phyloP scores from a whole-genome alignment of 768 basidiomycete species.

The Pleurotus salmoneostramineus region DNA sequence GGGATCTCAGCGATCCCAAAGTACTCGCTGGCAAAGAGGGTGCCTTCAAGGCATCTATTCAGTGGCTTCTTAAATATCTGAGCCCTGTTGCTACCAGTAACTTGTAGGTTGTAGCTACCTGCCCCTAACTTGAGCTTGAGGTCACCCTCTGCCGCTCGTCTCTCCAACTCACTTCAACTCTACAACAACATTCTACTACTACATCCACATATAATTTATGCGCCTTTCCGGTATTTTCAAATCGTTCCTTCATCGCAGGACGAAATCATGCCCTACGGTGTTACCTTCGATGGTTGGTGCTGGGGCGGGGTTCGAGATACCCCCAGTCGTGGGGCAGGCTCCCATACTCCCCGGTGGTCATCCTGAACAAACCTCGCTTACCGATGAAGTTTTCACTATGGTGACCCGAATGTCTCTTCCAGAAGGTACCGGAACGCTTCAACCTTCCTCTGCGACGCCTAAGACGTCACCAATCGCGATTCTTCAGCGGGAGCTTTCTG shows the following conservation, averaged over 20 bases:
- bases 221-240: constrained; percentile 7
- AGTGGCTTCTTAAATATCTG: constrained; percentile 44
- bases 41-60: constrained; percentile 52
- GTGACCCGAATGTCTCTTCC: not conserved
- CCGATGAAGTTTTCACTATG: not conserved
- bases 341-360: not conserved
- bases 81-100: not conserved
- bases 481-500: constrained; percentile 24
- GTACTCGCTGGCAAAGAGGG: constrained; percentile 64
- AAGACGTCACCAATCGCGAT: constrained; percentile 12
- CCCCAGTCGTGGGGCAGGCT: not conserved
- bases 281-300: constrained; percentile 13
- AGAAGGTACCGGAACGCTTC: not conserved
- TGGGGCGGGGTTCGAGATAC: not conserved
- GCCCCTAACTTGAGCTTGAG: not conserved
- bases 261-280: constrained; percentile 42
- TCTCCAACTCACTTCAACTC: not conserved
- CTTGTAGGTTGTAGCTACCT: not conserved
- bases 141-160: too few relatives aligned
- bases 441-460: not conserved
- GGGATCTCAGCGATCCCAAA: constrained; percentile 42
- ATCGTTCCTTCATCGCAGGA: constrained; percentile 38
- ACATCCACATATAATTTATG: not conserved
- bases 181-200: not conserved
- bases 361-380: not conserved